Evolutionary conservation across 2,329 filamentous ascomycete genomes (phyloP), one percentile per base, ranked within the genome.

Genomic region (Fusarium chlamydosporum): DNA sequence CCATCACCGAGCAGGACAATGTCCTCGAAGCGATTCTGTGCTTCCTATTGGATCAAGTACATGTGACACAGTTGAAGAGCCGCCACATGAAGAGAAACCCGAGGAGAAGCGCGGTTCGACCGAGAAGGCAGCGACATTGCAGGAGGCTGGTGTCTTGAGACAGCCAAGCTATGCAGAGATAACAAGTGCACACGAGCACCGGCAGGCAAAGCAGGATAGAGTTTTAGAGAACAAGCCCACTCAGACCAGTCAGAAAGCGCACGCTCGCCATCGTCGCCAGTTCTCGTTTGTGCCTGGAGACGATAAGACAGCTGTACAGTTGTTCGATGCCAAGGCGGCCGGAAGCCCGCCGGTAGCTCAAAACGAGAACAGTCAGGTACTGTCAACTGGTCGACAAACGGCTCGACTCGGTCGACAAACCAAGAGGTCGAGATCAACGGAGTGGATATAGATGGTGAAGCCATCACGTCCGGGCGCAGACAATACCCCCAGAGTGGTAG

Each of bases 261-360:
- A 37, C 16, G 23, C 29, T 51, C 60, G 29, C 16, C 70, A 76
- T 51, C 68, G 56, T 42, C 72, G 75, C 50, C 68, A 72, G 31
- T 76, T 76, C 46, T 76, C 75, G 4, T 77, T 76, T 51, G 70
- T 74, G 27, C 66, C 68, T 23, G 75, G 73, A 48, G 71, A 76
- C 35, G 72, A 76, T 53, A 61, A 29, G 40, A 54, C 68, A 40
- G 53, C 40, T 45, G 51, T 61, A 23, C 53, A 33, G 26, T 48
- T 56, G 38, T 41, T 33, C 12, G 50, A 26, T 13, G n/a, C 42
- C 31, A 46, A 34, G 35, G 31, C 34, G 38, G 38, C 58, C 33
- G 26, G 43, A 48, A 46, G 35, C 20, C 31, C 18, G 29, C 26
- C 34, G 20, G 41, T 46, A 23, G 31, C 34, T 48, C 56, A 56